Conservation (phyloP, 2,329 filamentous ascomycete species). For the Fusarium papillatum region DNA sequence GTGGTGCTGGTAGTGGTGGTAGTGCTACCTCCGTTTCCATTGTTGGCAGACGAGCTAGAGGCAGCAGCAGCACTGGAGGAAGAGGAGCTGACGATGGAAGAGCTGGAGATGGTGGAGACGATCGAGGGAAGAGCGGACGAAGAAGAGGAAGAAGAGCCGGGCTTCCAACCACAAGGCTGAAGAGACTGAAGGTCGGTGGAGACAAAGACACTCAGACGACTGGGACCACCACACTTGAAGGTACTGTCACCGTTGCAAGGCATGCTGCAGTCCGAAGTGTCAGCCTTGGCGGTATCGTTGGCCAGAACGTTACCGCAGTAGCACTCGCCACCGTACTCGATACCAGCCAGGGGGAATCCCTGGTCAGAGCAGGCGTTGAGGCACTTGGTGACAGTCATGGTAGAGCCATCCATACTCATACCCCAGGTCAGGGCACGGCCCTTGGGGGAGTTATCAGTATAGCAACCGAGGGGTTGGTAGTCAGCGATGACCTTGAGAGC, state of each 20-base stretch:
- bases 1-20: background rate
- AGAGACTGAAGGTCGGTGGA: slow-evolving; percentile 63
- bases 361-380: slow-evolving; percentile 56
- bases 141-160: slow-evolving; percentile 27
- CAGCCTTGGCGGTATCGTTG: slow-evolving; percentile 55
- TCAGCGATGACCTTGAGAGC: slow-evolving; percentile 53
- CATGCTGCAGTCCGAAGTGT: slow-evolving; percentile 59
- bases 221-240: slow-evolving; percentile 59
- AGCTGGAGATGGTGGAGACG: slow-evolving; percentile 20
- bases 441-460: slow-evolving; percentile 57
- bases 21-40: background rate
- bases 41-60: slow-evolving; percentile 9
- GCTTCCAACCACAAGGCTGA: slow-evolving; percentile 60
- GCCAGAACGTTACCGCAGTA: slow-evolving; percentile 68
- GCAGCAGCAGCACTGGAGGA: slow-evolving; percentile 17
- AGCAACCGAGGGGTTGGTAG: slow-evolving; percentile 75
- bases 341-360: slow-evolving; percentile 63
- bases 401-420: slow-evolving; percentile 51
- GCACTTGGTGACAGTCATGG: slow-evolving; percentile 59
- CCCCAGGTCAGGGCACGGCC: slow-evolving; percentile 61
- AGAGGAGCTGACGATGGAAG: slow-evolving; percentile 31
- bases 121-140: background rate
- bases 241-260: slow-evolving; percentile 63
- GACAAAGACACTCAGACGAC: slow-evolving; percentile 59
- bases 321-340: slow-evolving; percentile 62